These are phyloP conservation scores for Clathrus columnatus DNA, from an alignment of 768 basidiomycete genomes.

Conservation along the genomic window DNA sequence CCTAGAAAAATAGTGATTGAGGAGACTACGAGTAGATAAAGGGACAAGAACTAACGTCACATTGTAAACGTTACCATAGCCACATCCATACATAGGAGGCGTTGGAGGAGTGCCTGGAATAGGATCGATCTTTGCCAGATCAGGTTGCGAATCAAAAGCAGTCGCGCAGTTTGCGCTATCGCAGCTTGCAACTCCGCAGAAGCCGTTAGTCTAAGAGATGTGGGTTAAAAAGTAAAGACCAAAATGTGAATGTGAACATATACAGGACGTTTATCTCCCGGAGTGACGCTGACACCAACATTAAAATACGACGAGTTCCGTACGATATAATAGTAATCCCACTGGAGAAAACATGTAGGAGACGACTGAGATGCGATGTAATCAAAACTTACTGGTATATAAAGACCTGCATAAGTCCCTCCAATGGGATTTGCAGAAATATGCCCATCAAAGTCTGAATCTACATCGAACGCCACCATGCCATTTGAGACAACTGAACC, in stretches of 20 bases:
- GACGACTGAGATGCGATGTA: not conserved
- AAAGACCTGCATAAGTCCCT: not conserved
- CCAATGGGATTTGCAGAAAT: not conserved
- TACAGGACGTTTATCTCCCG: not conserved
- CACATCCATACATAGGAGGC: not conserved
- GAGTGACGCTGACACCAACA: not conserved
- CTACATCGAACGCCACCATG: not conserved
- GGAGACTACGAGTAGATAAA: not conserved
- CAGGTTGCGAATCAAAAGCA: not conserved
- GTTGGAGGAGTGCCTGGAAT: not conserved
- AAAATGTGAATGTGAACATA: not conserved
- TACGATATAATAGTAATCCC: not conserved
- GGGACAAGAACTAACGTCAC: not conserved
- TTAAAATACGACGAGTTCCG: not conserved
- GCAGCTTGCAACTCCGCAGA: not conserved
- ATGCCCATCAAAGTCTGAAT: not conserved
- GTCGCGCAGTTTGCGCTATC: not conserved
- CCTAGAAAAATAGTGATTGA: not conserved
- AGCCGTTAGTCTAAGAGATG: not conserved
- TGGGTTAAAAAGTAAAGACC: not conserved
- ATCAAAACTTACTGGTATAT: not conserved
- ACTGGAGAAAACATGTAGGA: not conserved
- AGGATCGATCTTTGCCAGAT: not conserved
- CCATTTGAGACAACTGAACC: not conserved
- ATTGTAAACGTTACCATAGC: not conserved